Base-by-base conservation (phyloP, 257 asterid species). In the Solanum dulcamara region DNA sequence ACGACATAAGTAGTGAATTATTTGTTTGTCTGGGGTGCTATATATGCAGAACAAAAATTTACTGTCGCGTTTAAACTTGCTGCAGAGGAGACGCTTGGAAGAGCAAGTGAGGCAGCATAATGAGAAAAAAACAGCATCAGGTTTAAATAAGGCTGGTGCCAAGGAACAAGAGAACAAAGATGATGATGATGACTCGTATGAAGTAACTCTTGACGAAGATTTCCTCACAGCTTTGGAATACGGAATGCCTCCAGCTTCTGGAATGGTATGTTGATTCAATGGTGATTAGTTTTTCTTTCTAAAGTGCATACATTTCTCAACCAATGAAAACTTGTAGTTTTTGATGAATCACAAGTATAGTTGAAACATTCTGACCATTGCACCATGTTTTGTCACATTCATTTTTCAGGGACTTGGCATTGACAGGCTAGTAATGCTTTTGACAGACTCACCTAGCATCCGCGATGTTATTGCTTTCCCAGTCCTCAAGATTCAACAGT, bases 161-260 rank as follows among this genome's bases (percentile, higher is more conserved):
- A 84, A 89, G 71, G 90, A 79, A 66, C 88, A 89, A 68, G 81
- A 83, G 85, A 90, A 87, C 79, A 84, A 81, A 83, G 89, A 2
- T 32, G 96, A 92, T 80, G 95, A 92, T 66, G 97, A 94, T 66
- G 96, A 89, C 53, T 91, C 93, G 15, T 96, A 95, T 67, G 96
- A 95, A 81, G 98, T 96, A 87, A 90, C 90, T 84, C 90, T 96
- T 26, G 99, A 96, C 40, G 99, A 96, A 90, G 99, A 96, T 87
- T 95, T 96, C 75, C 88, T 94, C 80, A 96, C 97, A 64, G 99
- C 99, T 86, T 90, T 96, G 32, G 99, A 96, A 86, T 96, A 96
- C 12, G 99, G 98, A 87, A 95, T 96, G 99, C 99, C 99, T 84
- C 99, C 99, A 48, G 99, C 99, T 64, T 95, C 98, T 62, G 99